Percentiles rank a stretch among this genome's conserved stretches.
Evolutionary conservation across 257 asterid genomes (phyloP).

Genomic region (Solanum rostratum): DNA sequence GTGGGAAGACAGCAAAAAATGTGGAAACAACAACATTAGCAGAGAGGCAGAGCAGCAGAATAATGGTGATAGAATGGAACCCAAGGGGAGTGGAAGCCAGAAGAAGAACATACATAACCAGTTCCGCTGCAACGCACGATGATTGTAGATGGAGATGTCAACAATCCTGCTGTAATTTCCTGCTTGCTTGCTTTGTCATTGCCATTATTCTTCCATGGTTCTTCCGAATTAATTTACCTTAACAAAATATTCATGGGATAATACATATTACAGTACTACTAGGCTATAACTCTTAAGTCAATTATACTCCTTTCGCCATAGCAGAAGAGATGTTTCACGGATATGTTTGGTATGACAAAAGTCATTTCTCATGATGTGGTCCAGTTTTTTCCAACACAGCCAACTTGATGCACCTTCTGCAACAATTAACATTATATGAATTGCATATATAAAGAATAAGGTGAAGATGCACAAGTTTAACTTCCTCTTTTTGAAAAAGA

Average conservation of each 20-base stretch:
- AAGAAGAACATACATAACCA: background rate
- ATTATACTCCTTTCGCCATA: background rate
- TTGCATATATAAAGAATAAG: background rate
- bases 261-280: background rate
- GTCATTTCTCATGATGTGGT: background rate
- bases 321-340: background rate
- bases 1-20: conserved; percentile 32
- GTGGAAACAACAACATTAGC: background rate
- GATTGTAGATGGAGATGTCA: conserved; percentile 16
- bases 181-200: conserved; percentile 25
- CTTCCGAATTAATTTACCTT: conserved; percentile 8
- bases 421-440: background rate
- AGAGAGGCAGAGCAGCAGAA: background rate
- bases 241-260: background rate
- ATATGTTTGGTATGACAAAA: background rate
- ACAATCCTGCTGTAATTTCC: conserved; percentile 22
- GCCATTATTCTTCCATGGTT: conserved; percentile 38
- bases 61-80: conserved; percentile 25
- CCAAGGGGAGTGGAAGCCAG: background rate
- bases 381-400: background rate
- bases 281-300: background rate
- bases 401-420: background rate
- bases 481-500: too few species aligned
- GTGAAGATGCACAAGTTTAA: background rate
- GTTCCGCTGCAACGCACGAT: background rate